Base-by-base conservation (phyloP, 2,329 filamentous ascomycete genomes). In the Aplosporella prunicola region DNA sequence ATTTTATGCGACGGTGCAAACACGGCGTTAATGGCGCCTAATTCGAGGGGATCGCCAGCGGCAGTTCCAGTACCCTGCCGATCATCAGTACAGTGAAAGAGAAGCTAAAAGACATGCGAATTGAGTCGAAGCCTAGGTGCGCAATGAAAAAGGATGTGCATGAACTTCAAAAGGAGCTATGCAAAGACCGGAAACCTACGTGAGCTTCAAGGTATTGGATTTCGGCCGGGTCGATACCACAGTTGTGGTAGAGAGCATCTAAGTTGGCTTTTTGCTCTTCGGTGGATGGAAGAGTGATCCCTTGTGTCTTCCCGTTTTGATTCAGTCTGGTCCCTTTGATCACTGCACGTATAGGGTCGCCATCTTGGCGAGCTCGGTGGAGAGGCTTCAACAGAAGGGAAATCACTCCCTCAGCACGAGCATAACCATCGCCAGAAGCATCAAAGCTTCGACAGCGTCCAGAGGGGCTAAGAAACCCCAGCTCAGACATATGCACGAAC, bases 361-460 rank as follows among this genome's bases (percentile, higher is more conserved):
- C 36, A 26, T 56, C 53, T 9, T 45, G 35, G 3, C 59, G n/a
- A 15, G 31, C 31, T 1, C 11, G 17, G n/a, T 62, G 57, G 0
- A 80, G 57, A 2, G 63, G 66, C 55, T 80, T 80, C 10, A 80
- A 50, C 9, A 78, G 50, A 3, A 80, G 46, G 10, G 72, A 64
- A 0, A 66, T 74, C 18, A 73, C 62, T 0, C 76, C 78, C 47
- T 82, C 78, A 2, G 76, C 78, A 20, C 76, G 65, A 0, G 69
- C 76, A 48, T 80, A 82, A 1, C 78, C 78, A 42, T 74, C 71
- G n/a, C 73, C 78, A 3, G 64, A 62, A 10, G 61, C 51, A 45
- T 78, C 76, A 42, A 57, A 63, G 26, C 52, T 55, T 27, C 43
- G 36, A 24, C 47, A 56, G 11, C 41, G 45, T 3, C 57, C 56